Evolutionary conservation across 2,329 filamentous ascomycete genomes (phyloP), one percentile per base, ranked within the genome.

Genomic region (Trichoderma semiorbis): DNA sequence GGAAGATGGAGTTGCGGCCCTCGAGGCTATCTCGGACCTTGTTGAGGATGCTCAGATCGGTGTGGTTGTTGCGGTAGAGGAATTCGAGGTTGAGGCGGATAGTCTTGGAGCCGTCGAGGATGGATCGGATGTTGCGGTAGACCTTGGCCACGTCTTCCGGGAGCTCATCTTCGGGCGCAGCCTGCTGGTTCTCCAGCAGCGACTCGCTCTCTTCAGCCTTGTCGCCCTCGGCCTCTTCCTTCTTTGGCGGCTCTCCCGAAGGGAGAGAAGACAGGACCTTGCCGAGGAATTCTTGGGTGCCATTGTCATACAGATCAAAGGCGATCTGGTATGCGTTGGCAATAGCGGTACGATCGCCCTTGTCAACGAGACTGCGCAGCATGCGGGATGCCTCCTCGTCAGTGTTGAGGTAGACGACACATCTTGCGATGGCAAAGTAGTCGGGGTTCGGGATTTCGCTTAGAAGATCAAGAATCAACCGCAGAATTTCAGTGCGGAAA

Each of bases 221-320:
- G 14, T 83, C 80, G 68, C 86, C 84, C 50, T 87, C 84, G 69
- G 85, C 79, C 64, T 79, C 74, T 72, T 84, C 81, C 16, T 69
- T 69, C 68, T 82, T 83, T 14, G 81, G 73, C 71, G 76, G 67
- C 69, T 87, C 84, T 12, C 83, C 82, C 21, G 87, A 85, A 0
- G 94, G 93, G 36, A 98, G 85, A 60, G 93, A 90, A 72, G 93
- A 90, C 78, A 95, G 91, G 58, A 99, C 93, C 83, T 96, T 98
- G 75, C 91, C 91, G 28, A 99, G 83, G 77, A 99, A 99, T 80
- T 98, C 96, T 78, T 99, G 96, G 0, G 96, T 98, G 76, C 96
- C 96, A 79, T 99, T 99, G 83, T 99, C 96, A 82, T 98, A 98
- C 7, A 99, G 87, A 78, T 99, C 96, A 78, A 99, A 99, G 1